phyloP scores from a whole-genome alignment of 345 rosid genomes.

The Murraya koenigii region DNA sequence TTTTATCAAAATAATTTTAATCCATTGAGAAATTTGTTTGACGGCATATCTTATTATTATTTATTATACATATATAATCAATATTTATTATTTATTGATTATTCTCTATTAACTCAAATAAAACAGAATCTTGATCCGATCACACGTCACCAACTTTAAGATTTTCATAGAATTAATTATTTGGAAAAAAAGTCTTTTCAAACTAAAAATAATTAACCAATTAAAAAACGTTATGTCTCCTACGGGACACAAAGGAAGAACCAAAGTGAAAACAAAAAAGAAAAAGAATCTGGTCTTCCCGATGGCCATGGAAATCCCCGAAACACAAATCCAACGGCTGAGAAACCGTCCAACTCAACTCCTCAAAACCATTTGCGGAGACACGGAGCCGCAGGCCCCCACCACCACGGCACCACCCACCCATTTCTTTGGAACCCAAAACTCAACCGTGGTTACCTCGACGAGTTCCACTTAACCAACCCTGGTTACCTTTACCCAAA shows the following conservation, averaged over 20 bases:
- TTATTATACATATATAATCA: no score
- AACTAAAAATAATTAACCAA: neutral
- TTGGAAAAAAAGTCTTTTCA: neutral
- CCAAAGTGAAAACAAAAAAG: neutral
- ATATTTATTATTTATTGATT: no score
- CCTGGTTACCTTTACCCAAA: neutral
- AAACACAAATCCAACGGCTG: slow-evolving; percentile 39
- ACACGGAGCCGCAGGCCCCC: slow-evolving; percentile 48
- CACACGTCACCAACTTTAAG: neutral
- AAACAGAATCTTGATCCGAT: no score
- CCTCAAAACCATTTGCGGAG: slow-evolving; percentile 43
- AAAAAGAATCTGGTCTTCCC: neutral
- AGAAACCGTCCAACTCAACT: slow-evolving; percentile 17
- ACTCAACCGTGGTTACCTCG: no score
- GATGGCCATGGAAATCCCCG: neutral
- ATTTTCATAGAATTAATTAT: neutral
- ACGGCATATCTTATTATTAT: no score
- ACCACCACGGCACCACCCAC: slow-evolving; percentile 17
- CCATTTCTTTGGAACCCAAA: slow-evolving; percentile 50
- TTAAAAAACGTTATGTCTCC: neutral
- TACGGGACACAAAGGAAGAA: neutral
- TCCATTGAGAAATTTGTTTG: no score
- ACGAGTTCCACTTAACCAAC: neutral
- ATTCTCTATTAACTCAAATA: no score
- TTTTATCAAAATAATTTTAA: no score